Conservation (phyloP, 2,329 filamentous ascomycete species). For the Myriangium duriaei region DNA sequence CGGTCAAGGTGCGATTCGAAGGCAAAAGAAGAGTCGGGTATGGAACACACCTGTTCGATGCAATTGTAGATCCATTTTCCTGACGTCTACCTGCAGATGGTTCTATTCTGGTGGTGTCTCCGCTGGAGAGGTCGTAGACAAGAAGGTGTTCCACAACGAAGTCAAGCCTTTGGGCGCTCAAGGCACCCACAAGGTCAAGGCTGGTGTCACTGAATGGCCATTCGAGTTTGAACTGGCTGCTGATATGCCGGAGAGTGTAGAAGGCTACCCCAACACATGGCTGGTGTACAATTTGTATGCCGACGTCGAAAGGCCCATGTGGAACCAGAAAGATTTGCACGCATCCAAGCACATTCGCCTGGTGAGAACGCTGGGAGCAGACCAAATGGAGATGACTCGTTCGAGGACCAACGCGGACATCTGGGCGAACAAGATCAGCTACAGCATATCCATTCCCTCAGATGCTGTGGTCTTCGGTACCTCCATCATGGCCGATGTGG, state of each 20-base stretch:
- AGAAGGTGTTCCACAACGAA: constrained; percentile 34
- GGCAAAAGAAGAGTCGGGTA: constrained; percentile 37
- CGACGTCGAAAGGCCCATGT: constrained; percentile 64
- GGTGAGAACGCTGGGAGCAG: constrained; percentile 35
- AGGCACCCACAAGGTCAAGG: constrained; percentile 37
- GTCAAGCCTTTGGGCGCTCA: constrained; percentile 33
- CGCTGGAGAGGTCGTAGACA: constrained; percentile 31
- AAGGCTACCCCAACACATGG: constrained; percentile 75
- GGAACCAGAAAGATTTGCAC: constrained; percentile 76
- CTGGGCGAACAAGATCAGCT: constrained; percentile 96
- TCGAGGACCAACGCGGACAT: constrained; percentile 71
- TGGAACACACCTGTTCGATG: constrained; percentile 9
- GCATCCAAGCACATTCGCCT: constrained; percentile 53
- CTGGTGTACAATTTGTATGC: constrained; percentile 88
- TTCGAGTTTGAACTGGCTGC: constrained; percentile 37
- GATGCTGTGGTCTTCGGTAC: constrained; percentile 93
- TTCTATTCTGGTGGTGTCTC: constrained; percentile 25
- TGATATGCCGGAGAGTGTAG: constrained; percentile 66
- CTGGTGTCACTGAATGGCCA: constrained; percentile 37
- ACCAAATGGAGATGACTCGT: constrained; percentile 57
- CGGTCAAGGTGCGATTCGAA: constrained; percentile 34
- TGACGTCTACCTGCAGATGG: constrained; percentile 16
- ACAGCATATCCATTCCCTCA: constrained; percentile 83
- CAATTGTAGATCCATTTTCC: too few species aligned
- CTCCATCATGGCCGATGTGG: constrained; percentile 70